Percentiles rank a stretch among this genome's conserved stretches.
Evolutionary conservation across 306 rosid genomes (phyloP).

Genomic region (Pyrus pyrifolia): DNA sequence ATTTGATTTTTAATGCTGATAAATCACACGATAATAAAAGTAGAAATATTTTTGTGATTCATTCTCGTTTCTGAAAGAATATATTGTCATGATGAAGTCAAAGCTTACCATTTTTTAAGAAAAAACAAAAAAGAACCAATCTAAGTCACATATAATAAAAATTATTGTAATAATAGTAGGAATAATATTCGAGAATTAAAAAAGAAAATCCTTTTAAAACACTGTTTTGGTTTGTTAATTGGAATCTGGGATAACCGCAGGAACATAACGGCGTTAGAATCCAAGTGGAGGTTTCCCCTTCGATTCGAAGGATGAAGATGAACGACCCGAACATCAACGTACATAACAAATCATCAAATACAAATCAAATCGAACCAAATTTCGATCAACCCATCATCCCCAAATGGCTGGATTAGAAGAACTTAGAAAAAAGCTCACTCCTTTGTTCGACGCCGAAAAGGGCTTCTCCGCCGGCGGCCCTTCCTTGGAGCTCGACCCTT

Average conservation of each 20-base stretch:
- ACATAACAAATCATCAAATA: background rate
- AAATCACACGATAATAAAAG: fast-evolving
- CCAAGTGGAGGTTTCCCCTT: background rate
- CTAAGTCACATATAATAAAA: too few species aligned
- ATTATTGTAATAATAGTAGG: too few species aligned
- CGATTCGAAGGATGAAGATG: background rate
- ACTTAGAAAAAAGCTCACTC: slow-evolving; percentile 74
- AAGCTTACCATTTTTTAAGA: too few species aligned
- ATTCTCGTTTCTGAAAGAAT: too few species aligned
- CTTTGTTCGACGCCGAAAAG: slow-evolving; percentile 53
- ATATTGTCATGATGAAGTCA: too few species aligned
- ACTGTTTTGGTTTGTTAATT: too few species aligned
- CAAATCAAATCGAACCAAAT: background rate
- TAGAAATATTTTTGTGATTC: fast-evolving
- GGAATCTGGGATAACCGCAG: background rate
- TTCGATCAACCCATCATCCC: background rate
- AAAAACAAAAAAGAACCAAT: too few species aligned
- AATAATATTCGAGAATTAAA: too few species aligned
- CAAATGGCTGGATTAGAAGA: slow-evolving; percentile 89
- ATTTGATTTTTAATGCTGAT: fast-evolving
- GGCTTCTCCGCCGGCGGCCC: slow-evolving; percentile 60
- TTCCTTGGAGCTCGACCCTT: slow-evolving; percentile 65
- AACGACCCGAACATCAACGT: background rate
- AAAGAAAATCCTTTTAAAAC: too few species aligned
- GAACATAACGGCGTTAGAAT: background rate